These are phyloP conservation scores for Penicillium italicum DNA, from an alignment of 2,329 filamentous ascomycete genomes.

Conservation along the genomic window DNA sequence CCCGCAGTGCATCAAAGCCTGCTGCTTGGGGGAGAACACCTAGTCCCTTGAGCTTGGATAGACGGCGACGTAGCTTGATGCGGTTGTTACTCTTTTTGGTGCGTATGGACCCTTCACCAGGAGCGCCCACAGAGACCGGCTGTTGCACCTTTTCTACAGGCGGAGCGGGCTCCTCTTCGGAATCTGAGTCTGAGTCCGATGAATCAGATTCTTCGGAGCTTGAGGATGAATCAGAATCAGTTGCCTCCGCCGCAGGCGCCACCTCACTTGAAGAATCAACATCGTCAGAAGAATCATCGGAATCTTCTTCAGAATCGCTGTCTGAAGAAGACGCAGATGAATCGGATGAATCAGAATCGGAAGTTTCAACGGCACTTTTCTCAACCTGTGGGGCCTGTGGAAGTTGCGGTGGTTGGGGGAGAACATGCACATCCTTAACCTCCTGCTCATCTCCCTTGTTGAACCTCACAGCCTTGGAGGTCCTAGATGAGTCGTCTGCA, in stretches of 20 bases:
- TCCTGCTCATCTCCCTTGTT: constrained; percentile 20
- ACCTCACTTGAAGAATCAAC: constrained; percentile 19
- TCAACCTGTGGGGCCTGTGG: constrained; percentile 11
- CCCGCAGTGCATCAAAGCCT: constrained; percentile 48
- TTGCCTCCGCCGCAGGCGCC: constrained; percentile 10
- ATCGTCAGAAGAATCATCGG: constrained; percentile 20
- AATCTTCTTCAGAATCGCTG: constrained; percentile 11
- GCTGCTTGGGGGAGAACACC: constrained; percentile 52
- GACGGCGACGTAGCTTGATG: constrained; percentile 47
- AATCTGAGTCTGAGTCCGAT: constrained; percentile 27
- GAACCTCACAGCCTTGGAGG: constrained; percentile 37
- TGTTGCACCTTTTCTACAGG: constrained; percentile 8
- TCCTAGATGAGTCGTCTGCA: constrained; percentile 25
- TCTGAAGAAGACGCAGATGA: constrained; percentile 12
- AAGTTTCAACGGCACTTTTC: constrained; percentile 9
- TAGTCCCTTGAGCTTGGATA: constrained; percentile 53
- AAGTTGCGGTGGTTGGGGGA: constrained; percentile 1
- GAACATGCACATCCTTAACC: constrained; percentile 8
- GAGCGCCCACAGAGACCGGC: constrained; percentile 33
- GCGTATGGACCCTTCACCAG: constrained; percentile 48
- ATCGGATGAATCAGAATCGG: constrained; percentile 8
- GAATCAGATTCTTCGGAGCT: constrained; percentile 39
- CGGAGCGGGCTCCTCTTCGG: constrained; percentile 22
- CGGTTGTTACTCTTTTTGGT: constrained; percentile 58
- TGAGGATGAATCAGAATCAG: constrained; percentile 15